A percentile compares a stretch with the other conserved stretches of the same genome.
These are phyloP conservation scores for Leptomonas pyrrhocoris DNA, from an alignment of 208 protist genomes.

Conservation along the genomic window DNA sequence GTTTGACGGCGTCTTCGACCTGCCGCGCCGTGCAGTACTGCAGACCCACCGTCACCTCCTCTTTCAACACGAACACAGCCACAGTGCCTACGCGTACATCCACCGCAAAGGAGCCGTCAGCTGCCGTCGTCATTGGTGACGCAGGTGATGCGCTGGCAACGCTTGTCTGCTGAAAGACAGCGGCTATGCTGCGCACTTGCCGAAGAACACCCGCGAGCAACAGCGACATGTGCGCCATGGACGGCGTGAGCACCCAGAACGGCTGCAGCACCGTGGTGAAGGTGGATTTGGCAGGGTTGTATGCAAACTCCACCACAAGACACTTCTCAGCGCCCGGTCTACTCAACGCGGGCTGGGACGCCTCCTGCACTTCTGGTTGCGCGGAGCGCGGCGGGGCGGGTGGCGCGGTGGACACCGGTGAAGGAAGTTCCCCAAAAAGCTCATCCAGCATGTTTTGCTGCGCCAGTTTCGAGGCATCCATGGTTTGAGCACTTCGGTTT, in stretches of 20 bases:
- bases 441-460: constrained; percentile 19
- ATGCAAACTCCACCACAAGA: constrained; percentile 2
- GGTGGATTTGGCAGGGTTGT: not conserved
- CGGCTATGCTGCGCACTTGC: not conserved
- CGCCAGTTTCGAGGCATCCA: constrained; percentile 12
- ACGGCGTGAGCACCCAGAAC: constrained; percentile 32
- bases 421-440: constrained; percentile 22
- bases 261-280: constrained; percentile 4
- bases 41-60: constrained; percentile 2
- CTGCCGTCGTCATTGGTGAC: not conserved
- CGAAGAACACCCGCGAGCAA: constrained; percentile 9
- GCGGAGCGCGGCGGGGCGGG: not conserved
- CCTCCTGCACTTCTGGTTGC: not conserved
- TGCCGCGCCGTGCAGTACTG: not conserved
- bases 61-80: constrained; percentile 18
- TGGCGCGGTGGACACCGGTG: not conserved
- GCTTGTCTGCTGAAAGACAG: not conserved
- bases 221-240: constrained; percentile 14
- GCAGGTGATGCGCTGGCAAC: not conserved
- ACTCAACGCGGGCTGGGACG: not conserved
- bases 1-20: constrained; percentile 12
- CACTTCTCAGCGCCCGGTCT: not conserved
- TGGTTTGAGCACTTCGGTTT: not conserved
- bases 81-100: constrained; percentile 12
- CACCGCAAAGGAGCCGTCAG: not conserved